Conservation (phyloP, 306 rosid genomes). For the Heteromeles arbutifolia region DNA sequence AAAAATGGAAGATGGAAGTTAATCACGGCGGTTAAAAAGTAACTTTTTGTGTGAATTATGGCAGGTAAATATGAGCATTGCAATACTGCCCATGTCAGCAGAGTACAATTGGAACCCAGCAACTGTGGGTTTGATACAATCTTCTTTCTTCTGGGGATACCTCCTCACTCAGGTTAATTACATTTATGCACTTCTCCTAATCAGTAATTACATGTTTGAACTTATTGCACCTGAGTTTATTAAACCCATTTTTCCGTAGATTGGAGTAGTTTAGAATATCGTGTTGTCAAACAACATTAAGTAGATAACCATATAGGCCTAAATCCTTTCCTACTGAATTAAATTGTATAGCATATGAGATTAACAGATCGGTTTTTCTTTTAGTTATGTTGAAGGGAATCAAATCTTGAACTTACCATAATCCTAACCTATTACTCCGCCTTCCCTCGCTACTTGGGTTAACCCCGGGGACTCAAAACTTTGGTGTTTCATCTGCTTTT, state of each 20-base stretch:
- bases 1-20: background rate
- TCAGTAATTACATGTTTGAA: background rate
- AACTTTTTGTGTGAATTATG: background rate
- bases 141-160: conserved; percentile 99
- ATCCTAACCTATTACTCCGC: background rate
- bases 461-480: background rate
- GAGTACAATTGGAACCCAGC: conserved; percentile 81
- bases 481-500: background rate
- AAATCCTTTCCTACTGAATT: too few relatives aligned
- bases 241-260: background rate
- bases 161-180: conserved; percentile 81
- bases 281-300: background rate
- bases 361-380: background rate
- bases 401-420: background rate
- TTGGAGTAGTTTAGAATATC: too few relatives aligned
- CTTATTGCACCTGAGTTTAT: background rate
- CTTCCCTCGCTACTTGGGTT: background rate
- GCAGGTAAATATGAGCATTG: conserved; percentile 99
- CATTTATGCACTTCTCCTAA: background rate
- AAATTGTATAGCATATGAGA: background rate
- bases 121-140: conserved; percentile 89
- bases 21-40: background rate
- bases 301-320: background rate
- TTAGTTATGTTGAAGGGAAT: background rate
- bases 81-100: conserved; percentile 98